Evolutionary conservation across 768 basidiomycete species (phyloP), one percentile per base, ranked within the genome.

Genomic region (Scleroderma citrinum): DNA sequence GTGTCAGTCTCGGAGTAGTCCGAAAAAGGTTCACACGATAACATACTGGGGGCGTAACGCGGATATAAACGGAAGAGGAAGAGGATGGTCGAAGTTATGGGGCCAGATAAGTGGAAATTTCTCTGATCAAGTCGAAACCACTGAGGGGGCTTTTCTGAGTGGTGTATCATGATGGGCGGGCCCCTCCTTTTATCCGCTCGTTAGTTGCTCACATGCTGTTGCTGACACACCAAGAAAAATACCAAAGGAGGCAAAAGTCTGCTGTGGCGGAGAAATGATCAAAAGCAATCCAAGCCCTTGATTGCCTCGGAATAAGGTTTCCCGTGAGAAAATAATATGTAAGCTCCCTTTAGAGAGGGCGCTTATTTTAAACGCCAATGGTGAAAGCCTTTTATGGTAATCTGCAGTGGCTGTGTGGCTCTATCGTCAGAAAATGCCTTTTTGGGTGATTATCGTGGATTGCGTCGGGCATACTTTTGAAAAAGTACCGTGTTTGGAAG

Each of bases 251-350:
- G 65, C 47, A 54, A 65, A 50, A 52, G 52, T 30, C 0, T 0
- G 10, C 10, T 20, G 19, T 51, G 63, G 65, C 65, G 61, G 60
- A 57, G 29, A 29, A 30, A 2, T 41, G 26, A 4, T 54, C 31
- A 12, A 43, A 38, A 37, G 51, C 51, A 48, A 57, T 47, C 48
- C 56, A 52, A 34, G 52, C 41, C 39, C 12, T 26, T 26, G 65
- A 66, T 68, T 62, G 67, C 54, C 38, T 55, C 39, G 40, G 48
- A 45, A 54, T 43, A 56, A 30, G 54, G 42, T 61, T 54, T 50
- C 48, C 53, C 13, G 64, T 68, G 65, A 3, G 63, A 65, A 66
- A 24, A 49, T 54, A 12, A 24, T 65, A 66, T 30, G 50, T 54
- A 12, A 24, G 65, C 61, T 40, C 53, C 42, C 52, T 54, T 54